These are phyloP conservation scores for Sporobolus alterniflorus DNA, from an alignment of 202 grass and related monocot species.

Conservation along the genomic window DNA sequence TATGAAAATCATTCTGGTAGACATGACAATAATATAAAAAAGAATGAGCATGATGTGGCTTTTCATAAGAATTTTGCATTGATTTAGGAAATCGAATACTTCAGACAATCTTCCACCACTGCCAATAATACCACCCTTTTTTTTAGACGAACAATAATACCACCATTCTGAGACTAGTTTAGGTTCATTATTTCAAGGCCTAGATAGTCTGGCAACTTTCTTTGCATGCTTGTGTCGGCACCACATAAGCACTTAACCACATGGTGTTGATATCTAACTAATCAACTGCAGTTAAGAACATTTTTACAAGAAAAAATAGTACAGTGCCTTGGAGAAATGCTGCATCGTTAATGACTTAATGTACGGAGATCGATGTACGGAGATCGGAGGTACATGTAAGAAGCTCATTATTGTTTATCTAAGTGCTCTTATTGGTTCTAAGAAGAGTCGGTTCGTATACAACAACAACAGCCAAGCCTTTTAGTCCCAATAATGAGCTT, in stretches of 20 bases:
- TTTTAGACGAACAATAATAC: no score
- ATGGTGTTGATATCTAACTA: not conserved
- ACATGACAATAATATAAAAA: not conserved
- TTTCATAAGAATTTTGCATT: not conserved
- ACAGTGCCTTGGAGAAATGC: not conserved
- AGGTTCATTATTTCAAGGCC: not conserved
- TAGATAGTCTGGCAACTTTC: not conserved
- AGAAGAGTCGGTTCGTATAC: not conserved
- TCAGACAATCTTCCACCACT: not conserved
- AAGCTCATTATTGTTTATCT: not conserved
- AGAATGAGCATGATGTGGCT: no score
- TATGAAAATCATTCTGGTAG: not conserved
- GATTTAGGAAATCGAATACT: not conserved
- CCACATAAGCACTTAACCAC: not conserved
- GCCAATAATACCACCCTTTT: no score
- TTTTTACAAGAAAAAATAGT: not conserved
- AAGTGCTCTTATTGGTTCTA: not conserved
- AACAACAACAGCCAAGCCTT: no score
- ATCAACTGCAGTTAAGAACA: not conserved
- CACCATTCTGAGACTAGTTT: not conserved
- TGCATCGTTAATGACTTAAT: not conserved
- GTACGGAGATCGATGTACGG: no score
- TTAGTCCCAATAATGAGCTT: no score
- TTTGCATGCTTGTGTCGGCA: not conserved
- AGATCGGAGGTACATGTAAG: not conserved